These are phyloP conservation scores for Phialocephala sp. DNA, from an alignment of 2,329 filamentous ascomycete genomes.

Conservation along the genomic window DNA sequence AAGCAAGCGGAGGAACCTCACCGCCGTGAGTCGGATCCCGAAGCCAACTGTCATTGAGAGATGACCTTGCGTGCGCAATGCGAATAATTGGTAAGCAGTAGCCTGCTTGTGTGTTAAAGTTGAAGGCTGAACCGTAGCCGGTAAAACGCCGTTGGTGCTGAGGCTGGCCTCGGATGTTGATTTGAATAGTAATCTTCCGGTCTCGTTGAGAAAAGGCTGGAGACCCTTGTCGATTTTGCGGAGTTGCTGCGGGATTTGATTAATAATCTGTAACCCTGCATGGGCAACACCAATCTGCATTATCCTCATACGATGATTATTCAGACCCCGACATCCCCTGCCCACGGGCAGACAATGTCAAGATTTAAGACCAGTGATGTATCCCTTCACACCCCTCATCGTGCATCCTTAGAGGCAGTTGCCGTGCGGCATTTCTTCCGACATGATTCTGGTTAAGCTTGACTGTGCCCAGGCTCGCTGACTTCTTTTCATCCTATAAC, in stretches of 20 bases:
- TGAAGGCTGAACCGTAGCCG: background rate
- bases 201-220: background rate
- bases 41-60: background rate
- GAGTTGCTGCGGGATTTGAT: background rate
- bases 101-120: background rate
- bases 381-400: background rate
- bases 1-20: conserved; percentile 10
- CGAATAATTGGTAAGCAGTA: background rate
- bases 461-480: too few relatives aligned
- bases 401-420: background rate
- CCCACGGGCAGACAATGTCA: too few relatives aligned
- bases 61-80: conserved; percentile 1
- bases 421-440: background rate
- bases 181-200: background rate
- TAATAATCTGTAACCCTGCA: background rate
- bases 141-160: background rate
- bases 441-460: too few relatives aligned
- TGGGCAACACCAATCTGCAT: background rate
- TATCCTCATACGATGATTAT: conserved; percentile 11
- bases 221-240: too few relatives aligned
- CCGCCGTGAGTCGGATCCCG: conserved; percentile 1
- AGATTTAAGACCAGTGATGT: background rate
- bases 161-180: background rate
- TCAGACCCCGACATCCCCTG: conserved; percentile 5
- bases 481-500: background rate